phyloP scores from a whole-genome alignment of 2,329 filamentous ascomycete species.

The Bipolaris zeicola region DNA sequence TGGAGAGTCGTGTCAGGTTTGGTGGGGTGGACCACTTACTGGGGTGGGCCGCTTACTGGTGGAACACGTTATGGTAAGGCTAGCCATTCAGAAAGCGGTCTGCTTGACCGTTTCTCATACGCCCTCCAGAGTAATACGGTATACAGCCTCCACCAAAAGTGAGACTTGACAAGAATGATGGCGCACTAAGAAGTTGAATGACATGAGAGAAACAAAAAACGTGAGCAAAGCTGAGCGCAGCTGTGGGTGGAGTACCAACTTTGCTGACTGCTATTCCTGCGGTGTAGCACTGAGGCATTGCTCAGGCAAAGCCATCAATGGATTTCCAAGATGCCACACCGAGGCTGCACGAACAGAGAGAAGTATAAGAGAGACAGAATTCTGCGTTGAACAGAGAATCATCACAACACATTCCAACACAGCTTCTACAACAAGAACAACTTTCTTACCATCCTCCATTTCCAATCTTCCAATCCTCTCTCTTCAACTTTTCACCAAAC shows the following conservation, averaged over 20 bases:
- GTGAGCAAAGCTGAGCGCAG: not conserved
- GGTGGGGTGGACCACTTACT: too few species aligned
- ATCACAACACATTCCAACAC: conserved; percentile 7
- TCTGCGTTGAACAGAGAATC: not conserved
- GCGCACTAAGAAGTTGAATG: not conserved
- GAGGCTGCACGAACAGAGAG: not conserved
- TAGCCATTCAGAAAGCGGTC: not conserved
- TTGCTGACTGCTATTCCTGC: not conserved
- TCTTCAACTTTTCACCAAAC: not conserved
- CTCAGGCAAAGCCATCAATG: not conserved
- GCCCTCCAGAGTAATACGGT: not conserved
- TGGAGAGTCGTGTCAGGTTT: too few species aligned
- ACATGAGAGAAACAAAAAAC: not conserved
- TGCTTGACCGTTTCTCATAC: not conserved
- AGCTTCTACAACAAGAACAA: conserved; percentile 5
- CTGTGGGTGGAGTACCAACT: not conserved
- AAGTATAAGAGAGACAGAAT: conserved; percentile 5
- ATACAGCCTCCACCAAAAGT: conserved; percentile 6
- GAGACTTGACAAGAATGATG: conserved; percentile 4
- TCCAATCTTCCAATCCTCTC: not conserved
- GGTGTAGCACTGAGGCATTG: conserved; percentile 4
- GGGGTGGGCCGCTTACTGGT: too few species aligned
- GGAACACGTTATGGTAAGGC: not conserved
- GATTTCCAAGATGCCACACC: not conserved
- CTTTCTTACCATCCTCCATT: conserved; percentile 1